A percentile compares a stretch with the other conserved stretches of the same genome.
phyloP scores from a whole-genome alignment of 768 basidiomycete genomes.

The Daedaleopsis sinensis region DNA sequence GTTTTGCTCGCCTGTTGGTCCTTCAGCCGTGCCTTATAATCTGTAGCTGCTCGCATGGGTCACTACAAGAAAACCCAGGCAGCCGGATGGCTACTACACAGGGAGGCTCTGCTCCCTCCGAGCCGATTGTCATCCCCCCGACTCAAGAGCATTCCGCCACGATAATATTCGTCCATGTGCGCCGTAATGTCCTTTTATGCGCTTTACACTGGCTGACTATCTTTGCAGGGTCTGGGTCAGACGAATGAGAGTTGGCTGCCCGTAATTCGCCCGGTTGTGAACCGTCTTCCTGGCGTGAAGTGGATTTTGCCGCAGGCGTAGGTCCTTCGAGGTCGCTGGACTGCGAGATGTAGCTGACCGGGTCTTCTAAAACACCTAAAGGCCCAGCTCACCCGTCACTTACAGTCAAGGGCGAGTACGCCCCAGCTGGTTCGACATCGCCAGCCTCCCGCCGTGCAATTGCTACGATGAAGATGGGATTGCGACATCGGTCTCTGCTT shows the following conservation, averaged over 20 bases:
- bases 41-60: neutral
- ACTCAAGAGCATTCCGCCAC: slow-evolving; percentile 25
- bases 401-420: slow-evolving; percentile 32
- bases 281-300: slow-evolving; percentile 40
- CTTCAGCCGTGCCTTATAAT: slow-evolving; percentile 1
- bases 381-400: slow-evolving; percentile 35
- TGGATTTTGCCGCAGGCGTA: slow-evolving; percentile 51
- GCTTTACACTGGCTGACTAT: neutral
- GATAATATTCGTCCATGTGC: slow-evolving; percentile 35
- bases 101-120: neutral
- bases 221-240: slow-evolving; percentile 43
- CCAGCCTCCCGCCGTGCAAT: slow-evolving; percentile 38
- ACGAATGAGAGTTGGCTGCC: slow-evolving; percentile 39
- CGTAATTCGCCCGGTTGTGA: slow-evolving; percentile 37
- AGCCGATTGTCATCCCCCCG: slow-evolving; percentile 19
- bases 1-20: slow-evolving; percentile 8
- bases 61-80: slow-evolving; percentile 3
- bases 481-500: slow-evolving; percentile 35
- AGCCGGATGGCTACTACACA: slow-evolving; percentile 12
- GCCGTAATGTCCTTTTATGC: neutral
- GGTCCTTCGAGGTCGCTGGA: slow-evolving; percentile 5
- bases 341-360: neutral
- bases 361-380: slow-evolving; percentile 11
- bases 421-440: slow-evolving; percentile 48
- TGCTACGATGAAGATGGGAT: slow-evolving; percentile 39